These are phyloP conservation scores for Teunomyces pallodes DNA, from an alignment of 805 yeast genomes.

Conservation along the genomic window DNA sequence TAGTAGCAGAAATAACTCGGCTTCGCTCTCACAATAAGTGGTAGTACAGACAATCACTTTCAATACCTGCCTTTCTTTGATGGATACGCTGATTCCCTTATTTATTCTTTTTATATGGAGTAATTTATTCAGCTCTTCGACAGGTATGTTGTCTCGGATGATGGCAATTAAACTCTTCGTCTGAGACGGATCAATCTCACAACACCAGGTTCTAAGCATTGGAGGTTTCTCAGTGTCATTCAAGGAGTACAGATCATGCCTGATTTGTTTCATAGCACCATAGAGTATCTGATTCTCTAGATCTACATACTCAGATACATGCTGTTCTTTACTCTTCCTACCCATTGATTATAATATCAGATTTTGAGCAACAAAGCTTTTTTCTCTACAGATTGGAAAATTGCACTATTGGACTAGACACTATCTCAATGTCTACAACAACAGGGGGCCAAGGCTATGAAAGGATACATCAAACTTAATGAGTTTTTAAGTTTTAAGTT, in stretches of 20 bases:
- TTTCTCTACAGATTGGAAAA: background rate
- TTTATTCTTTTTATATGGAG: slow-evolving; percentile 56
- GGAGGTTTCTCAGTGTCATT: slow-evolving; percentile 18
- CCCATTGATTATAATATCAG: background rate
- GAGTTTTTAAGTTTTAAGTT: background rate
- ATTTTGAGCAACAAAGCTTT: background rate
- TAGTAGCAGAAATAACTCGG: slow-evolving; percentile 13
- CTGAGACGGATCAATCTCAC: slow-evolving; percentile 41
- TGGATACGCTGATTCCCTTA: slow-evolving; percentile 1
- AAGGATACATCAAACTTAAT: background rate
- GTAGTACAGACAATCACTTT: slow-evolving; percentile 49
- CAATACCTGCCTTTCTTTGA: slow-evolving; percentile 15
- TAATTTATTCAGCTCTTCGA: slow-evolving; percentile 24
- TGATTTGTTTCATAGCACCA: slow-evolving; percentile 45
- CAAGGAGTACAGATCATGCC: slow-evolving; percentile 9
- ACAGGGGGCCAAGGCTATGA: background rate
- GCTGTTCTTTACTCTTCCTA: background rate
- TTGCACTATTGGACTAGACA: background rate
- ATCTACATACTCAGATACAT: slow-evolving; percentile 36
- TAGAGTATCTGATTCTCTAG: slow-evolving; percentile 44
- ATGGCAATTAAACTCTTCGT: slow-evolving; percentile 26
- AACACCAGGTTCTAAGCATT: slow-evolving; percentile 46
- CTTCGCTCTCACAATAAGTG: slow-evolving; percentile 22
- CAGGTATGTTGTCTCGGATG: slow-evolving; percentile 24
- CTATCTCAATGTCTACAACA: background rate